Conservation (phyloP, 1,284 basidiomycete genomes). For the Malassezia pachydermatis region DNA sequence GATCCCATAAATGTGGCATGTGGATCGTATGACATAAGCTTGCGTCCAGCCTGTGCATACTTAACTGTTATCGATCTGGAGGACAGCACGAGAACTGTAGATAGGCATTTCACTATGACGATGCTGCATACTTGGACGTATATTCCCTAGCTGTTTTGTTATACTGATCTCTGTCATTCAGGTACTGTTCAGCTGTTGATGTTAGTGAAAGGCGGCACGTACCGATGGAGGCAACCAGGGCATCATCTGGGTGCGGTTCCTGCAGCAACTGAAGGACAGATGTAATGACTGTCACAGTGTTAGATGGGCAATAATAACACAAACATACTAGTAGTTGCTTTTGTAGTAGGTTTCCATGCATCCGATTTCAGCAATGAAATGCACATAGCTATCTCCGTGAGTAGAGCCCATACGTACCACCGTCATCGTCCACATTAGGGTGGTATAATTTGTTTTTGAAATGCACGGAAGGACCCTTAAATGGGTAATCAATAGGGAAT, state of each 20-base stretch:
- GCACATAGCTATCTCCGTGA: conserved; percentile 22
- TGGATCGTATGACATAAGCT: too few species aligned
- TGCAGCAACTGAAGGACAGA: conserved; percentile 38
- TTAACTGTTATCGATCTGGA: too few species aligned
- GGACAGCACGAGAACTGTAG: too few species aligned
- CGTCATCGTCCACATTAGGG: conserved; percentile 46
- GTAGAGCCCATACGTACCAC: conserved; percentile 24
- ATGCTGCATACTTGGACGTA: conserved; percentile 24
- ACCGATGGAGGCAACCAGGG: conserved; percentile 43
- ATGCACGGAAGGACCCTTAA: conserved; percentile 45
- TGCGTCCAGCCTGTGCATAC: too few species aligned
- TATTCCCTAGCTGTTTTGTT: conserved; percentile 35
- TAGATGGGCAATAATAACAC: background rate
- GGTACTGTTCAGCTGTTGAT: conserved; percentile 38
- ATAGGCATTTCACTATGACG: too few species aligned
- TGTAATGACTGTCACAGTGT: conserved; percentile 26
- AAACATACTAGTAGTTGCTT: conserved; percentile 40
- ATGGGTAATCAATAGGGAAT: conserved; percentile 48
- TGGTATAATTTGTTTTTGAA: conserved; percentile 45
- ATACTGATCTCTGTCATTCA: conserved; percentile 31
- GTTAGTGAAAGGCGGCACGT: conserved; percentile 7
- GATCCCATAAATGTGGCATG: too few species aligned
- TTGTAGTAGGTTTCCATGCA: conserved; percentile 47
- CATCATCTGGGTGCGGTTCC: conserved; percentile 44
- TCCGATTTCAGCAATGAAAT: conserved; percentile 46